These are phyloP conservation scores for Lachnellula cervina DNA, from an alignment of 2,329 filamentous ascomycete species.

Conservation along the genomic window DNA sequence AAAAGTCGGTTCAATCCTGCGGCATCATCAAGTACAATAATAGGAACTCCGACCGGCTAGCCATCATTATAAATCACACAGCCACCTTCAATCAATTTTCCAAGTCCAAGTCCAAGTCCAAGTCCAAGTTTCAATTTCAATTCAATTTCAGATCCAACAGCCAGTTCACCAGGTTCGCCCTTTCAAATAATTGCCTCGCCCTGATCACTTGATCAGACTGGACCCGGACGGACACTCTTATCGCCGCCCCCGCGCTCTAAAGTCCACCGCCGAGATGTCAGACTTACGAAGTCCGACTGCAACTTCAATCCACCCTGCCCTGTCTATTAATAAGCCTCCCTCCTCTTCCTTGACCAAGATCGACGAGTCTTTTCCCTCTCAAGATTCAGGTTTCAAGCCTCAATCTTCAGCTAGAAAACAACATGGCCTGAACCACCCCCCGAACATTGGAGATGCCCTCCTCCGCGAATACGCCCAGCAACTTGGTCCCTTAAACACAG, in stretches of 20 bases:
- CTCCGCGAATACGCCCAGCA: constrained; percentile 40
- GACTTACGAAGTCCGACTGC: constrained; percentile 38
- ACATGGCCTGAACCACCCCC: constrained; percentile 28
- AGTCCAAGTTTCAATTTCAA: too few species aligned
- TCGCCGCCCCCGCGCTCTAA: constrained; percentile 4
- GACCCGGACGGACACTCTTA: constrained; percentile 2
- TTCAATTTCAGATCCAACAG: too few species aligned
- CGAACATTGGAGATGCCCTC: constrained; percentile 34
- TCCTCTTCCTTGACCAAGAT: constrained; percentile 17
- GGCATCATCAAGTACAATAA: neutral
- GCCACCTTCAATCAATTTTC: too few species aligned
- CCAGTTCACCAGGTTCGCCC: too few species aligned
- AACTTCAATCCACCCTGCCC: constrained; percentile 45
- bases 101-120: too few species aligned
- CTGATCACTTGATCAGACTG: neutral
- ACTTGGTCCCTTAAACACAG: constrained; percentile 38
- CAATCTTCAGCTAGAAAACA: constrained; percentile 16
- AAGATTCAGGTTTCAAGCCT: constrained; percentile 9
- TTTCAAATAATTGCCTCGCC: neutral
- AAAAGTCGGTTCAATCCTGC: neutral
- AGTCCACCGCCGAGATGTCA: constrained; percentile 33
- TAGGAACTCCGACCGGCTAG: too few species aligned
- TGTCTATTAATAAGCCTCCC: constrained; percentile 36
- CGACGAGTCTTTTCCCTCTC: constrained; percentile 21
- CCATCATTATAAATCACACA: too few species aligned